phyloP scores from a whole-genome alignment of 169 alveolate species.

The Eimeria falciformis region DNA sequence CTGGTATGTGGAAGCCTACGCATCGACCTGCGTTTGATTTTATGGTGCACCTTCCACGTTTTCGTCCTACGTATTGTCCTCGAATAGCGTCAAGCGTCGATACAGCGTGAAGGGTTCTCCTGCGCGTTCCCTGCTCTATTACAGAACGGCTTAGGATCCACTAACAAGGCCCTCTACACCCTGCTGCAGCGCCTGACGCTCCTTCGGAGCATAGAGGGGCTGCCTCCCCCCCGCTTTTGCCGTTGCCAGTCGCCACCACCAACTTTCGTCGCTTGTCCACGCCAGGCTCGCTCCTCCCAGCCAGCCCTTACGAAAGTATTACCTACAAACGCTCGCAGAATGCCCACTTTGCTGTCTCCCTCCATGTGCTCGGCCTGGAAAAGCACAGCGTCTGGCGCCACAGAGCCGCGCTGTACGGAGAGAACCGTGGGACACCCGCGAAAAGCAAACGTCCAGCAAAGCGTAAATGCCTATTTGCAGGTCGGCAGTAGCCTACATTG shows the following conservation, averaged over 20 bases:
- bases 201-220: not conserved
- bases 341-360: not conserved
- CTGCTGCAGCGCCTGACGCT: not conserved
- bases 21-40: too few relatives aligned
- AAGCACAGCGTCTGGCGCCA: not conserved
- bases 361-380: not conserved
- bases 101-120: too few relatives aligned
- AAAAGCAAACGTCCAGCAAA: not conserved
- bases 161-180: not conserved
- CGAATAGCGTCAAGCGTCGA: too few relatives aligned
- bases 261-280: not conserved
- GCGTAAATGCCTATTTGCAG: not conserved
- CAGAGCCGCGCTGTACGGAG: not conserved
- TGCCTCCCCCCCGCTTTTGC: not conserved
- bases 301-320: not conserved
- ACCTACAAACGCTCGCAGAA: too few relatives aligned
- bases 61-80: not conserved
- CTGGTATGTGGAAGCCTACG: too few relatives aligned
- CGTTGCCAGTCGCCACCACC: not conserved
- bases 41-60: not conserved
- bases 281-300: slow-evolving; percentile 1
- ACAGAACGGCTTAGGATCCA: not conserved
- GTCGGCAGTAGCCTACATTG: not conserved
- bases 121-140: not conserved
- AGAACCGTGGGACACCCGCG: not conserved